Base-by-base conservation (phyloP, 2,329 filamentous ascomycete genomes). In the Arachnomyces sp. region DNA sequence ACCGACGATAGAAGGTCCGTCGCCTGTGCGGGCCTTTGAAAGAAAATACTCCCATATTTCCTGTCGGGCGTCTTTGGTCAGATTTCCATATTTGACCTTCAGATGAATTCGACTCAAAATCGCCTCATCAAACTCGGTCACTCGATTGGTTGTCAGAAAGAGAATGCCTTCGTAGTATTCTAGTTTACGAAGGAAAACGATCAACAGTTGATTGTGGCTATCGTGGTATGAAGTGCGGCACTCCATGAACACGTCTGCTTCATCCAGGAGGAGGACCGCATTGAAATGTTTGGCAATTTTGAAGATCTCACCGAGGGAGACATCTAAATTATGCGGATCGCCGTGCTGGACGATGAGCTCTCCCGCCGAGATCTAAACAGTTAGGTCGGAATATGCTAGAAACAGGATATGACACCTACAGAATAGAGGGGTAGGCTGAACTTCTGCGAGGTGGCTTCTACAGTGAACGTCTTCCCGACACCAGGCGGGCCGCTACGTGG, bases 91-190 rank as follows among this genome's bases (percentile, higher is more conserved):
- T 36, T 54, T 45, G 2, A 63, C 37, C n/a, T 43, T 50, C 6
- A 62, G 40, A 45, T 64, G 53, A 13, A 64, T 59, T 8, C 57
- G 48, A 13, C 54, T 59, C 2, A 57, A 44, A 43, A 64, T 57
- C 13, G 55, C 58, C 18, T 59, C 52, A 42, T 67, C 61, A 46
- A 66, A 59, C 12, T 54, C 42, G 5, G 53, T 49, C 9, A 57
- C 49, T 7, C 58, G 55, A 39, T 66, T 66, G 2, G 58, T 61
- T 2, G 61, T 67, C 6, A 66, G 49, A 42, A 65, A 59, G 13
- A 66, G 50, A 12, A 66, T 55, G 16, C 64, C 64, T 25, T 53
- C 29, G 42, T 60, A 65, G 46, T 64, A 64, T 34, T 65, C 61
- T 1, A 66, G 53, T 13, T 54, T 53, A 12, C 62, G 55, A n/a